Evolutionary conservation across 2,329 filamentous ascomycete genomes (phyloP).

Genomic region (Colletotrichum incanum): DNA sequence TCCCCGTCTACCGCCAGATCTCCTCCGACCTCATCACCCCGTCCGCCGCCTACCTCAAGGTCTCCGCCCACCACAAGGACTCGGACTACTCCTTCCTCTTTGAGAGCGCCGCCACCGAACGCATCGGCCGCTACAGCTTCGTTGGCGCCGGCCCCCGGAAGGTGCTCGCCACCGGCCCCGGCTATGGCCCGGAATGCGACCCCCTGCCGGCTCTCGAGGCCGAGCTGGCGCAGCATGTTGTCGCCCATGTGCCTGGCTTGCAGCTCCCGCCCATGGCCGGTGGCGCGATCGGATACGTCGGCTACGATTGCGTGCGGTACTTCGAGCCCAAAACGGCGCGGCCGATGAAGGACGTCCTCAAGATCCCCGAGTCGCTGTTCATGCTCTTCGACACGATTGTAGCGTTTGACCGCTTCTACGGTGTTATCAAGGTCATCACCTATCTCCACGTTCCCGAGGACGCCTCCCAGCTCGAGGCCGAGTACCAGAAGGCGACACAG

Average conservation of each 20-base stretch:
- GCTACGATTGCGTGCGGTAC: slow-evolving; percentile 97
- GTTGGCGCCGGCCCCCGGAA: slow-evolving; percentile 86
- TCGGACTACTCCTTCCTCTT: slow-evolving; percentile 93
- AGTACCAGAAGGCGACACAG: slow-evolving; percentile 78
- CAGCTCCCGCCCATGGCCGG: slow-evolving; percentile 89
- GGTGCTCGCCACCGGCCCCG: slow-evolving; percentile 88
- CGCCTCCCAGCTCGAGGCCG: slow-evolving; percentile 71
- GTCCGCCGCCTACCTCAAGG: slow-evolving; percentile 94
- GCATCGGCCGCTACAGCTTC: slow-evolving; percentile 95
- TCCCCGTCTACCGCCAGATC: slow-evolving; percentile 88
- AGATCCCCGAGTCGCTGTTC: slow-evolving; percentile 94
- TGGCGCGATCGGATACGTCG: slow-evolving; percentile 95
- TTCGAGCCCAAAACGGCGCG: slow-evolving; percentile 98
- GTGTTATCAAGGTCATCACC: slow-evolving; percentile 92
- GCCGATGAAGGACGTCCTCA: slow-evolving; percentile 88
- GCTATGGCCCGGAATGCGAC: slow-evolving; percentile 87
- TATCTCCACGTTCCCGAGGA: slow-evolving; percentile 81
- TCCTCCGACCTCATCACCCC: slow-evolving; percentile 95
- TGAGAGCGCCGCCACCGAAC: slow-evolving; percentile 95
- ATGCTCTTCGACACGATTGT: slow-evolving; percentile 98
- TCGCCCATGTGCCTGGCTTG: slow-evolving; percentile 87
- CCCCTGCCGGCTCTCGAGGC: slow-evolving; percentile 86
- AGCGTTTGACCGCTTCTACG: slow-evolving; percentile 95
- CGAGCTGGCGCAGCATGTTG: slow-evolving; percentile 84
- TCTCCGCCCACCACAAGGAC: slow-evolving; percentile 78